Evolutionary conservation across 2,329 filamentous ascomycete species (phyloP), one percentile per base, ranked within the genome.

Genomic region (Sclerotinia sclerotiorum): DNA sequence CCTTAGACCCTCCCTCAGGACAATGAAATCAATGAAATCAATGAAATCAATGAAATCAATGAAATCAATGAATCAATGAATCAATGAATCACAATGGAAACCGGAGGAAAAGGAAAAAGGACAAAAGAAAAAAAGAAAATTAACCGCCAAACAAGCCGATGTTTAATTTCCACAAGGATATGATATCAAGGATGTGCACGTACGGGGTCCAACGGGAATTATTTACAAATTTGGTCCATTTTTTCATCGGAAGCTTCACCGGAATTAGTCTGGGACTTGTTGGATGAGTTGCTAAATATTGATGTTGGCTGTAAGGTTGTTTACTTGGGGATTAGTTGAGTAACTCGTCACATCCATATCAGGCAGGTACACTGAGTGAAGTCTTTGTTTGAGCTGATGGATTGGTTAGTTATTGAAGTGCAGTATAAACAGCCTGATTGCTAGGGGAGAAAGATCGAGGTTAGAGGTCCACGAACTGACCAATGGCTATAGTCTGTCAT

Each of bases 91-190:
- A 39, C n/a, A 57, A 57, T 21, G 39, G 39, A 17, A 17, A 42
- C n/a, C 5, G 11, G n/a, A 21, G 13, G n/a, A 56, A 39, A 24
- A 35, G 32, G 32, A 56, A 49, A 35, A 35, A 2, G 35, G 35
- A 10, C 5, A 35, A 35, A 10, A 6, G 35, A 5, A 35, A 35
- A 56, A 57, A 42, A 39, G 5, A 42, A 27, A 21, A 49, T 62
- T 62, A 39, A 24, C 44, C 44, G 27, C 27, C 46, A 48, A 29
- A 29, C 29, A 29, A 29, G 13, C 44, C 52, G 32, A 19, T 7
- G 29, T 62, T 39, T 39, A 39, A 62, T 62, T 62, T 62, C 60
- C 46, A 51, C 46, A 51, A 51, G 60, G 46, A 57, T 57, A 24
- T 32, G 46, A 57, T 57, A 24, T 32, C 44, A 17, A 27, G 29